Percentiles rank a stretch among this genome's conserved stretches.
Conservation (phyloP, 306 rosid species). For the Casuarina glauca region DNA sequence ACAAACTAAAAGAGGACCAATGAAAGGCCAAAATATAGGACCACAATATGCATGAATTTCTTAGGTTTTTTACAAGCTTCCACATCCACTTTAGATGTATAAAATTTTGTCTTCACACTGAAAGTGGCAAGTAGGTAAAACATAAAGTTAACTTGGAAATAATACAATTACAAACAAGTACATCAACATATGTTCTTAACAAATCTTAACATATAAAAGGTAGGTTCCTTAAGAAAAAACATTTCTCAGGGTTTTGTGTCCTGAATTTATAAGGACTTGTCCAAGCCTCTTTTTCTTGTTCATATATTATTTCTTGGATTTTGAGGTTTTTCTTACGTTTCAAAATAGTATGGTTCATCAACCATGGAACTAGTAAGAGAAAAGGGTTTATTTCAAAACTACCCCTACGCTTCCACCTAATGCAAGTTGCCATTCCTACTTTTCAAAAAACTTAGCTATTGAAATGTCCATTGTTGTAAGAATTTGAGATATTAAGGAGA, state of each 20-base stretch:
- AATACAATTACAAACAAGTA: background rate
- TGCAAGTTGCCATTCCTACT: too few species aligned
- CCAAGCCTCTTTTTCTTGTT: constrained; percentile 97
- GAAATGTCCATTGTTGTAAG: too few species aligned
- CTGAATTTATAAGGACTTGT: constrained; percentile 81
- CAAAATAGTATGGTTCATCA: background rate
- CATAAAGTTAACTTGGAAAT: constrained; percentile 20
- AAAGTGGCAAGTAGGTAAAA: constrained; percentile 3
- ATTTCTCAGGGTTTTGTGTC: constrained; percentile 81
- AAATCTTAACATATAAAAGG: constrained; percentile 75
- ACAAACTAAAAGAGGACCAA: too few species aligned
- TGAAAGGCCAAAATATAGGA: too few species aligned
- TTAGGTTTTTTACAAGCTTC: constrained; percentile 71
- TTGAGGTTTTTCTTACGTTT: constrained; percentile 84
- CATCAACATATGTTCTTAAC: background rate
- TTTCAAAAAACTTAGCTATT: too few species aligned
- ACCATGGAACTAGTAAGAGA: too few species aligned
- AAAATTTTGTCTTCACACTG: constrained; percentile 88
- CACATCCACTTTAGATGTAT: constrained; percentile 83
- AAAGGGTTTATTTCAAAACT: too few species aligned
- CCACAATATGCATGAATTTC: too few species aligned
- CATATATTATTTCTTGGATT: constrained; percentile 72
- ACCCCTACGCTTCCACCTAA: too few species aligned
- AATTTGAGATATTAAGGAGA: too few species aligned
- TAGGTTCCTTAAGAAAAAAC: constrained; percentile 81